phyloP scores from a whole-genome alignment of 441 rosid species.

The Aquilaria agallochum region DNA sequence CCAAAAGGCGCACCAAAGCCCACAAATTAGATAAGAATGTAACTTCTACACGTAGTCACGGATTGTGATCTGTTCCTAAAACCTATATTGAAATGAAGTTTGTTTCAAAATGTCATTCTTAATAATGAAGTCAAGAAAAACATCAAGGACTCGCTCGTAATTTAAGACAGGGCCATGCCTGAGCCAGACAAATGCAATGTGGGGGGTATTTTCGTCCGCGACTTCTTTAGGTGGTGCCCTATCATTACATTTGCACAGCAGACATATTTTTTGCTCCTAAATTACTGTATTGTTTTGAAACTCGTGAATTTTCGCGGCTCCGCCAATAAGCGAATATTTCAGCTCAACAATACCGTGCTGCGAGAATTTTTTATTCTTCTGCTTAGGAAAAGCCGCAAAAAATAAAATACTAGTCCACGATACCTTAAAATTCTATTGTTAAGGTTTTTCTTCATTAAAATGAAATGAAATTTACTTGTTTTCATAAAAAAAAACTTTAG shows the following conservation, averaged over 20 bases:
- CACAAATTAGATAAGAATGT: too few species aligned
- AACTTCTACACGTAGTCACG: too few species aligned
- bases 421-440: background rate
- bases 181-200: too few species aligned
- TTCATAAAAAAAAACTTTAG: too few species aligned
- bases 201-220: constrained; percentile 13
- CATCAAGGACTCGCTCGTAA: background rate
- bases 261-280: background rate
- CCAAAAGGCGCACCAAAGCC: too few species aligned
- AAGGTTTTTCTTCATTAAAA: too few species aligned
- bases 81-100: too few species aligned
- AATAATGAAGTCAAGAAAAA: too few species aligned
- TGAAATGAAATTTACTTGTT: too few species aligned
- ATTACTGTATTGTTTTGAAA: constrained; percentile 11
- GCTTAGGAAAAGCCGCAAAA: background rate
- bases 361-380: background rate
- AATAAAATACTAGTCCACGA: background rate
- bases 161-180: too few species aligned
- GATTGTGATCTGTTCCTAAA: too few species aligned
- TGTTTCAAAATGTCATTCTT: too few species aligned
- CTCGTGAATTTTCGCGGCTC: constrained; percentile 33
- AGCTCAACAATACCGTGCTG: constrained; percentile 1
- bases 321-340: constrained; percentile 8
- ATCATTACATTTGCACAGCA: background rate
- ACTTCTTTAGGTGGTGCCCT: background rate